Evolutionary conservation across 495 filamentous ascomycete species (phyloP).

Genomic region (Podospora pseudopauciseta): DNA sequence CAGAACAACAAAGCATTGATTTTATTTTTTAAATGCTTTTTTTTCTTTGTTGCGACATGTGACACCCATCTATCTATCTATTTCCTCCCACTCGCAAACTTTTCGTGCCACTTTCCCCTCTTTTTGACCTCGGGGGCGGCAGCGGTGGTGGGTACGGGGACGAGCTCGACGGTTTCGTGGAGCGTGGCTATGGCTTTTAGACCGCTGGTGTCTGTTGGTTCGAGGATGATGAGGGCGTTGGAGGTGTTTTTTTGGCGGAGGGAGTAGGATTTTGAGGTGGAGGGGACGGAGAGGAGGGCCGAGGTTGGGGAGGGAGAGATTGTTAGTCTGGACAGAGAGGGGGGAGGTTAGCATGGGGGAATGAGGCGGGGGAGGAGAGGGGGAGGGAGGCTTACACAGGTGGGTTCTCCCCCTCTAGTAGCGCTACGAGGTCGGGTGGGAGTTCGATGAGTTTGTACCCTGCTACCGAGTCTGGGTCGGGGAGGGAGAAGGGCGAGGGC

Average conservation of each 20-base stretch:
- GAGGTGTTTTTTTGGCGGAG: conserved; percentile 89
- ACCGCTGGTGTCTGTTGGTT: conserved; percentile 22
- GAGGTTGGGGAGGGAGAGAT: conserved; percentile 62
- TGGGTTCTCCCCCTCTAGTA: conserved; percentile 58
- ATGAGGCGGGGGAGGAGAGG: background rate
- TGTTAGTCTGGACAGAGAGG: conserved; percentile 49
- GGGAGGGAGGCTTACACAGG: conserved; percentile 45
- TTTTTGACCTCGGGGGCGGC: conserved; percentile 43
- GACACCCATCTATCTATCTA: conserved; percentile 7
- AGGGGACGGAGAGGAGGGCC: conserved; percentile 68
- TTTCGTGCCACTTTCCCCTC: conserved; percentile 85
- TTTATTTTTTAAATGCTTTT: too few species aligned
- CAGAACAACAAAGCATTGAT: too few species aligned
- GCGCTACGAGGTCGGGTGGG: conserved; percentile 64
- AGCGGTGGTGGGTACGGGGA: conserved; percentile 31
- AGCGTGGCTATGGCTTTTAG: conserved; percentile 63
- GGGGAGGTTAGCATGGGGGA: background rate
- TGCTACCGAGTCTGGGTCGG: background rate
- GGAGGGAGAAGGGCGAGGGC: background rate
- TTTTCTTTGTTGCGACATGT: too few species aligned
- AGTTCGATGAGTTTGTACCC: conserved; percentile 79
- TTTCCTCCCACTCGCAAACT: conserved; percentile 55
- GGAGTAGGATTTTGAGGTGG: conserved; percentile 59
- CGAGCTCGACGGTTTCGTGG: conserved; percentile 69
- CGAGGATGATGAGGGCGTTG: conserved; percentile 72